Percentiles rank a stretch among this genome's conserved stretches.
These are phyloP conservation scores for Trichoderma atrobrunneum DNA, from an alignment of 2,329 filamentous ascomycete genomes.

Conservation along the genomic window DNA sequence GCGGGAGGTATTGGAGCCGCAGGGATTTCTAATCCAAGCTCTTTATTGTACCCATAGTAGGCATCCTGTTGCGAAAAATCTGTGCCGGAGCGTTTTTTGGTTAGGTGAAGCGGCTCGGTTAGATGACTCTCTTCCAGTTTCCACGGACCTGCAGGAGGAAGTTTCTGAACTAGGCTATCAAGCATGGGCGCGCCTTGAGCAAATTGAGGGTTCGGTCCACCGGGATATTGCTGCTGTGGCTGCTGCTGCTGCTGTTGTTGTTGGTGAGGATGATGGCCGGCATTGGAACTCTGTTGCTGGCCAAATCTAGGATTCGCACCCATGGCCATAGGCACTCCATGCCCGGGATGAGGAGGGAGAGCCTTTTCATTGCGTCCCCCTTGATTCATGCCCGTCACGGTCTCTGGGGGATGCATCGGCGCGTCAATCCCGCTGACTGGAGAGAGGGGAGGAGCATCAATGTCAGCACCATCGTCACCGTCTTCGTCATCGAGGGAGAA, in stretches of 20 bases:
- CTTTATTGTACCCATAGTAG: constrained; percentile 49
- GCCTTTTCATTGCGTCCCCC: not conserved
- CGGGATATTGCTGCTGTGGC: not conserved
- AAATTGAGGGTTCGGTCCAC: not conserved
- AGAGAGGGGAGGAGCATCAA: not conserved
- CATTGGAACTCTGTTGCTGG: constrained; percentile 1
- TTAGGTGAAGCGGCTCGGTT: constrained; percentile 45
- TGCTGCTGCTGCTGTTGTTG: not conserved
- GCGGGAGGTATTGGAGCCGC: constrained; percentile 19
- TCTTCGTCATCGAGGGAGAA: constrained; percentile 36
- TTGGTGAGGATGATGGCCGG: not conserved
- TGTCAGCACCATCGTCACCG: constrained; percentile 29
- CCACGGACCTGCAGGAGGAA: constrained; percentile 49
- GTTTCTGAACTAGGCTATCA: constrained; percentile 39
- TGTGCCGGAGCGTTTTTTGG: constrained; percentile 35
- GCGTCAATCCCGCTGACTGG: not conserved
- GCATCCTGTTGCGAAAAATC: constrained; percentile 31
- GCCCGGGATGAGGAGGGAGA: not conserved
- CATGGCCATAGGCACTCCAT: not conserved
- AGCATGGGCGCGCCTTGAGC: constrained; percentile 20
- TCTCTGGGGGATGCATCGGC: not conserved
- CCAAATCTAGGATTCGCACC: not conserved
- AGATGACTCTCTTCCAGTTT: constrained; percentile 55
- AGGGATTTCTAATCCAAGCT: constrained; percentile 40
- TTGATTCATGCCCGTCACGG: not conserved